Base-by-base conservation (phyloP, 2,329 filamentous ascomycete species). In the Fusarium sulawesiense region DNA sequence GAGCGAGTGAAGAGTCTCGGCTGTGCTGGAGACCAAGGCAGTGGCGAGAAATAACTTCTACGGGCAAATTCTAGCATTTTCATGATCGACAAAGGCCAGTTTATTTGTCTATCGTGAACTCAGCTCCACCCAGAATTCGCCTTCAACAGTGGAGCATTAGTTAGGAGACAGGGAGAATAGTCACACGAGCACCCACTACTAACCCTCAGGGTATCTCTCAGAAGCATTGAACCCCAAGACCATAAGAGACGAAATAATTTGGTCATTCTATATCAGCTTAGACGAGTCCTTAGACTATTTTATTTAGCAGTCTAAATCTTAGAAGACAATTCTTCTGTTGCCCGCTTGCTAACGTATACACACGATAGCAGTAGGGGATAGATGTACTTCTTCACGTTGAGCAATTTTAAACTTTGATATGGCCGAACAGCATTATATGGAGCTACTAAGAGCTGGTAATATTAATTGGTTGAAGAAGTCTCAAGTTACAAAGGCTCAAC, bases 111-210 rank as follows among this genome's bases (percentile, higher is more conserved):
- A 10, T 18, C 3, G 16, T 13, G 20, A 21, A 11, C 18, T 13
- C 1, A 46, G 51, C 18, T 56, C 54, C 64, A 60, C 45, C 21
- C 20, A 3, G 11, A n/a, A 50, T 64, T 71, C 54, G 63, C 58
- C 49, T 45, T 48, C 20, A 7, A 13, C n/a, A 21, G n/a, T 3
- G n/a, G 18, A 40, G 37, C 30, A 18, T 34, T 25, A 4, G 25
- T 37, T 45, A 27, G 25, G 27, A 23, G 21, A 23, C 21, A 23
- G 21, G 21, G 21, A 37, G 25, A 34, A 42, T 32, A 3, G 50
- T 60, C 71, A 74, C 68, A 57, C 53, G 59, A 68, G 21, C 34
- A 37, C 10, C 18, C 13, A n/a, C 34, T 37, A 37, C 18, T 37
- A 37, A n/a, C 18, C 9, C 18, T 12, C 27, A 29, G 4, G 27